These are phyloP conservation scores for Hyphodiscus hymeniophilus DNA, from an alignment of 495 filamentous ascomycete genomes.

Conservation along the genomic window DNA sequence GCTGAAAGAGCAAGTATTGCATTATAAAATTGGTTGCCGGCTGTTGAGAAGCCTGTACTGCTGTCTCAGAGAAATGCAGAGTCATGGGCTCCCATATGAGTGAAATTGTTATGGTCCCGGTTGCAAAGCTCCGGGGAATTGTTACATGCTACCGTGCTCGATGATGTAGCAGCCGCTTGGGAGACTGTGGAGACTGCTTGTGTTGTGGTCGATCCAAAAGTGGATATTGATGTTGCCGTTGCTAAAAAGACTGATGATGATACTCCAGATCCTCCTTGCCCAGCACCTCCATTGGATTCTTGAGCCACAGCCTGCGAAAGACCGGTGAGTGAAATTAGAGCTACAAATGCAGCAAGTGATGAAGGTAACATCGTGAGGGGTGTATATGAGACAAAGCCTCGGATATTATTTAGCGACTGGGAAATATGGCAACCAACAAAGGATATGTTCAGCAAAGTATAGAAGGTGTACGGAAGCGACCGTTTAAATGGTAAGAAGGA, in stretches of 20 bases:
- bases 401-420: background rate
- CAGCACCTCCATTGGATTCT: slow-evolving; percentile 1
- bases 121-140: slow-evolving; percentile 54
- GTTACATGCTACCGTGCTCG: slow-evolving; percentile 47
- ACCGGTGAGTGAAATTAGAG: slow-evolving; percentile 11
- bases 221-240: background rate
- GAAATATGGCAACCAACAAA: background rate
- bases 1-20: slow-evolving; percentile 56
- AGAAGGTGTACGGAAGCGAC: background rate
- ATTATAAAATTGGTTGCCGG: slow-evolving; percentile 60
- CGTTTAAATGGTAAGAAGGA: background rate
- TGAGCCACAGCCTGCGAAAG: slow-evolving; percentile 13
- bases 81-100: slow-evolving; percentile 63
- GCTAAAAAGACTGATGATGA: background rate
- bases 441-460: background rate
- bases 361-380: slow-evolving; percentile 9
- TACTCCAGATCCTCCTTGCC: background rate
- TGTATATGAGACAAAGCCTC: background rate
- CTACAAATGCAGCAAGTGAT: slow-evolving; percentile 11
- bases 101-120: slow-evolving; percentile 55
- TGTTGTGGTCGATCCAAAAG: slow-evolving; percentile 3
- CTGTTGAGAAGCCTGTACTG: slow-evolving; percentile 41
- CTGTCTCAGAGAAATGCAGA: slow-evolving; percentile 52
- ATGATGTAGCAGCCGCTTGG: slow-evolving; percentile 11
- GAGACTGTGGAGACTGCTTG: slow-evolving; percentile 3